Evolutionary conservation across 345 rosid genomes (phyloP).

Genomic region (Eucalyptus shirleyi): DNA sequence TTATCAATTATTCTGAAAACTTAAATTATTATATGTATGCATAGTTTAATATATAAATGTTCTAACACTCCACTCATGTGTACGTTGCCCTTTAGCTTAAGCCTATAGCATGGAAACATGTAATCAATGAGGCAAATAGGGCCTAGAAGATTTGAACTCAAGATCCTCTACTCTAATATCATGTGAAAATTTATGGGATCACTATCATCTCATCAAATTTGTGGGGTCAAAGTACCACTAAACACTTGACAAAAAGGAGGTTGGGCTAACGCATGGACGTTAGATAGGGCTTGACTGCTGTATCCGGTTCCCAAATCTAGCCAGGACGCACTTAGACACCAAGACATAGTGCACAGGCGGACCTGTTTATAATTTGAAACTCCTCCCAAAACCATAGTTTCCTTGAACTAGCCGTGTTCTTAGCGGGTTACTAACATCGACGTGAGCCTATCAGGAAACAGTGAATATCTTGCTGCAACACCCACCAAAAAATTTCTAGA

Average conservation of each 20-base stretch:
- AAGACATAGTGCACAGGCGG: not conserved
- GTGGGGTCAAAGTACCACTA: not conserved
- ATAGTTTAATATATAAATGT: too few relatives aligned
- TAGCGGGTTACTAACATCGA: not conserved
- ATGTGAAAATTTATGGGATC: too few relatives aligned
- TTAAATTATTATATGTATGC: not conserved
- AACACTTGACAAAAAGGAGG: not conserved
- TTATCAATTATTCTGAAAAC: rapidly evolving
- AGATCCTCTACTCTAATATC: not conserved
- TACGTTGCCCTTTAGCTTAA: not conserved
- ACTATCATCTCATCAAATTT: not conserved
- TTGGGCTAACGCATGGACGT: not conserved
- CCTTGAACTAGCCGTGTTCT: not conserved
- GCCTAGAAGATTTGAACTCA: not conserved
- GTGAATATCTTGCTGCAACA: not conserved
- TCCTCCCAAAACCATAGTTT: not conserved
- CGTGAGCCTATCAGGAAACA: not conserved
- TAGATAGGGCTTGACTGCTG: not conserved
- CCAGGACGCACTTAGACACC: not conserved
- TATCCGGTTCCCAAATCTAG: not conserved
- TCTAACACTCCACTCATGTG: not conserved
- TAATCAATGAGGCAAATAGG: not conserved
- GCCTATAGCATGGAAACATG: not conserved
- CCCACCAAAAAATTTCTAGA: not conserved
- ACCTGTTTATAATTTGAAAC: not conserved